A percentile compares a stretch with the other conserved stretches of the same genome.
Evolutionary conservation across 139 green algal species (phyloP).

Genomic region (Closterium sp.): DNA sequence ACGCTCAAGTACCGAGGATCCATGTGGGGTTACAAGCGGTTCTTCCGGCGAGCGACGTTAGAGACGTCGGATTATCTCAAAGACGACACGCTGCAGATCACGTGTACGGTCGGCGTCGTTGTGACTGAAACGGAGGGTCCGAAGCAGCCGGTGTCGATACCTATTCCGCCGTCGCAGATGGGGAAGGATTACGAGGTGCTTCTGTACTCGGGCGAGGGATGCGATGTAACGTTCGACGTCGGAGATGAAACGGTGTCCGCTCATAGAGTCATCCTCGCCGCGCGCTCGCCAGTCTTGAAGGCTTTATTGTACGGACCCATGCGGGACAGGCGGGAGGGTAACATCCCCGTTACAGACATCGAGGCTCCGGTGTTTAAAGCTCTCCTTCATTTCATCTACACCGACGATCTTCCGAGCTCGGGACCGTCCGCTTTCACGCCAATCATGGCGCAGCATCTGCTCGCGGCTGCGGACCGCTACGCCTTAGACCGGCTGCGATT

Average conservation of each 20-base stretch:
- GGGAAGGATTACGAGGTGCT: slow-evolving; percentile 65
- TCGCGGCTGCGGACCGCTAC: slow-evolving; percentile 92
- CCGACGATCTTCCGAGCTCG: slow-evolving; percentile 39
- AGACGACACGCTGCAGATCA: slow-evolving; percentile 49
- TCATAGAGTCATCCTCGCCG: slow-evolving; percentile 53
- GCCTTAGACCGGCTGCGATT: slow-evolving; percentile 80
- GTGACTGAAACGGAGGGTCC: slow-evolving; percentile 36
- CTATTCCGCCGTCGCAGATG: slow-evolving; percentile 57
- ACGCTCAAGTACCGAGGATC: slow-evolving; percentile 50
- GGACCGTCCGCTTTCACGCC: neutral
- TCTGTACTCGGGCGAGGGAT: slow-evolving; percentile 34
- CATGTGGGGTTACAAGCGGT: slow-evolving; percentile 54
- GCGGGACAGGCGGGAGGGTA: slow-evolving; percentile 34
- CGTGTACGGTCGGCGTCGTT: slow-evolving; percentile 52
- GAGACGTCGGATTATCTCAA: slow-evolving; percentile 53
- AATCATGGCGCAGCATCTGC: slow-evolving; percentile 72
- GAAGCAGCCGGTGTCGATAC: slow-evolving; percentile 1
- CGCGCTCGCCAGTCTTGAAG: slow-evolving; percentile 52
- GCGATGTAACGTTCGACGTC: slow-evolving; percentile 52
- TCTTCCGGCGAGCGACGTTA: slow-evolving; percentile 46
- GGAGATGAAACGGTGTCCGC: slow-evolving; percentile 53
- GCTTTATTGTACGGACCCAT: slow-evolving; percentile 39
- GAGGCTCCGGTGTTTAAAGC: slow-evolving; percentile 59
- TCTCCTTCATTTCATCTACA: slow-evolving; percentile 93
- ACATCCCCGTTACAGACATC: slow-evolving; percentile 25